These are phyloP conservation scores for Paraphoma sp. DNA, from an alignment of 2,329 filamentous ascomycete species.

Conservation along the genomic window DNA sequence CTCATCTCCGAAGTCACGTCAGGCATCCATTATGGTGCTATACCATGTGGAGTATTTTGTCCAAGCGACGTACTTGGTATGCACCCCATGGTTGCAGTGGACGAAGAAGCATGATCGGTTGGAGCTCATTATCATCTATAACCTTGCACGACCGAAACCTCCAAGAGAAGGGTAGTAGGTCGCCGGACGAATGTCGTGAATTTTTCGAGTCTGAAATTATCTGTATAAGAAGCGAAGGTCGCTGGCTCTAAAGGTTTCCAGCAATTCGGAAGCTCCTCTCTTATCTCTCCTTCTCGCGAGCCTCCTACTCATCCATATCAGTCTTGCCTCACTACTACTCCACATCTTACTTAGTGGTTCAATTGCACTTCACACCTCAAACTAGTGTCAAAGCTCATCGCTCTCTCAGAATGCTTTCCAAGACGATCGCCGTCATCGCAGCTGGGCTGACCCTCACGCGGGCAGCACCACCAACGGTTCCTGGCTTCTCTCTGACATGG, in stretches of 20 bases:
- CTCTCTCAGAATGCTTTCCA: conserved; percentile 2
- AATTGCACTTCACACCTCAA: too few species aligned
- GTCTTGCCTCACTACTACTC: too few species aligned
- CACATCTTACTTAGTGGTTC: too few species aligned
- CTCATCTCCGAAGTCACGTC: background rate
- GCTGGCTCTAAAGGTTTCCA: too few species aligned
- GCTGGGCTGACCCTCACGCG: background rate
- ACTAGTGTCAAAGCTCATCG: too few species aligned
- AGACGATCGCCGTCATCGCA: background rate
- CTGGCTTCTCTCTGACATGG: conserved; percentile 7
- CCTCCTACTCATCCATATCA: too few species aligned
- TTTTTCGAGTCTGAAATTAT: too few species aligned
- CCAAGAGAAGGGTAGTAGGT: too few species aligned
- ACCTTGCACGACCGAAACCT: background rate
- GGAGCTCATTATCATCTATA: background rate
- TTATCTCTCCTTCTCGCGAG: too few species aligned
- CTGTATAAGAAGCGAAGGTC: too few species aligned
- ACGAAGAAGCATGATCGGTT: background rate
- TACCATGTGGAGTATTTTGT: background rate
- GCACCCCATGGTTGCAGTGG: background rate
- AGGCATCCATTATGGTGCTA: background rate
- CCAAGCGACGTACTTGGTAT: background rate
- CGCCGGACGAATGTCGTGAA: too few species aligned
- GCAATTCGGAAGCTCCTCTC: too few species aligned
- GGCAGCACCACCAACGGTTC: background rate